Evolutionary conservation across 441 rosid genomes (phyloP).

Genomic region (Gossypium trilobum): DNA sequence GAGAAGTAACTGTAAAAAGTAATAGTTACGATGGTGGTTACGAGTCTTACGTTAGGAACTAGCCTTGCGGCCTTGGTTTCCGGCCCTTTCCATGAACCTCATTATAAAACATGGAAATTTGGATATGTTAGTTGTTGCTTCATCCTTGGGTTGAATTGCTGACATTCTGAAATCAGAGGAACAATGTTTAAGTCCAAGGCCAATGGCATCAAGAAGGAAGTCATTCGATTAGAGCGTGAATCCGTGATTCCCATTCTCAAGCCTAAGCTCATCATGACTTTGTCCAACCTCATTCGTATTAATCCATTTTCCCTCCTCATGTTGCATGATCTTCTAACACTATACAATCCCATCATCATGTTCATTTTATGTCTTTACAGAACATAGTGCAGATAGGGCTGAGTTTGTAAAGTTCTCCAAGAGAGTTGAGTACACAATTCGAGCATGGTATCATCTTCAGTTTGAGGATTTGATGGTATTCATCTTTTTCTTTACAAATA

Average conservation of each 20-base stretch:
- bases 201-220: constrained; percentile 38
- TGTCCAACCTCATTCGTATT: constrained; percentile 75
- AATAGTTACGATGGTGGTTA: not conserved
- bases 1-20: not conserved
- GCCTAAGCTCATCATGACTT: constrained; percentile 62
- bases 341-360: not conserved
- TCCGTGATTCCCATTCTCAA: constrained; percentile 83
- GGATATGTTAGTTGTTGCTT: not conserved
- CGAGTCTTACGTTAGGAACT: not conserved
- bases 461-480: constrained; percentile 68
- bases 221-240: constrained; percentile 74
- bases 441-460: constrained; percentile 75
- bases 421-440: constrained; percentile 69
- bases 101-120: not conserved
- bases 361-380: constrained; percentile 21
- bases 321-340: no score
- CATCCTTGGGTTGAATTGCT: not conserved
- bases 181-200: not conserved
- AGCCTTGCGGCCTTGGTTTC: not conserved
- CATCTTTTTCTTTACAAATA: not conserved
- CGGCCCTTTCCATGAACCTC: not conserved
- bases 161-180: no score
- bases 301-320: no score
- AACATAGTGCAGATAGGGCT: constrained; percentile 37
- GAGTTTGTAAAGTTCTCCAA: constrained; percentile 72